phyloP scores from a whole-genome alignment of 106 monocot species.

The Dendrobium chrysotoxum region DNA sequence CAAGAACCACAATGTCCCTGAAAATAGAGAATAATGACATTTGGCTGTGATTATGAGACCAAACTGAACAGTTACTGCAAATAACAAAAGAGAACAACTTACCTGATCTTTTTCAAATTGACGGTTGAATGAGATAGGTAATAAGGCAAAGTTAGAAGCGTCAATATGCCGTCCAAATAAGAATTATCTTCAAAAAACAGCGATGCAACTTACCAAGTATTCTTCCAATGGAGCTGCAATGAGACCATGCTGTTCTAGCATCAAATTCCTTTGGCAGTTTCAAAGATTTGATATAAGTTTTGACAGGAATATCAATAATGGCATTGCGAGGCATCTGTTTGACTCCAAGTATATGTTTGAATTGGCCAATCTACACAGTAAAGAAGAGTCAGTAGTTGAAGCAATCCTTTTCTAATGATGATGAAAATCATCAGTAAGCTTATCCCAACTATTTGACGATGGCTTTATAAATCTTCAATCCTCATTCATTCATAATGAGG shows the following conservation, averaged over 20 bases:
- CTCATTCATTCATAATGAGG: not conserved
- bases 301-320: constrained; percentile 34
- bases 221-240: constrained; percentile 51
- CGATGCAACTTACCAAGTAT: constrained; percentile 65
- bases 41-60: not conserved
- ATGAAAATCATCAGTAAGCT: not conserved
- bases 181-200: not conserved
- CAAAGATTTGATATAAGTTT: constrained; percentile 35
- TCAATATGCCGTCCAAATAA: constrained; percentile 1
- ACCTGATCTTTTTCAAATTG: constrained; percentile 52
- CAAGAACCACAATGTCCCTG: constrained; percentile 98
- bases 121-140: not conserved
- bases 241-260: constrained; percentile 72
- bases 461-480: not conserved
- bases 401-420: not conserved
- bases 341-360: constrained; percentile 66
- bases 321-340: constrained; percentile 34
- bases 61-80: not conserved
- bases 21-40: constrained; percentile 16
- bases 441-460: not conserved
- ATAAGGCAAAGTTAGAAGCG: constrained; percentile 2
- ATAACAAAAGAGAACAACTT: constrained; percentile 10
- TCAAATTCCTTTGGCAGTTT: constrained; percentile 68
- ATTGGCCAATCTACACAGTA: constrained; percentile 48
- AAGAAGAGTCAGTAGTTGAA: not conserved